Conservation (phyloP, 2,329 filamentous ascomycete genomes). For the Alternaria sp. region DNA sequence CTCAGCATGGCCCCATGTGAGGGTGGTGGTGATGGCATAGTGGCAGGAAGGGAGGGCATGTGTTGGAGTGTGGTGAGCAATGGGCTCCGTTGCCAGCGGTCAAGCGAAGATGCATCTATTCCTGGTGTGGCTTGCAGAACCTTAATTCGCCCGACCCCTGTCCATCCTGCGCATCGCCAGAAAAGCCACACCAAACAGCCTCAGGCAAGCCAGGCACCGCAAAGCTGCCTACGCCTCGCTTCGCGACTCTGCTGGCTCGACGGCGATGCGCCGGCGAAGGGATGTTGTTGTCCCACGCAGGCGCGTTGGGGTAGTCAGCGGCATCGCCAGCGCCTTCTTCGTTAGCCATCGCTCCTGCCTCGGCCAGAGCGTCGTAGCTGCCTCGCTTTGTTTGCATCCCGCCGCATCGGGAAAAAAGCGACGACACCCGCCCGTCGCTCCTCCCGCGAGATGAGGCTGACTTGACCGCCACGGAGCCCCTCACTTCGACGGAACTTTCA, state of each 20-base stretch:
- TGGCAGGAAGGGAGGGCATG: slow-evolving; percentile 32
- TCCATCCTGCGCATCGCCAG: slow-evolving; percentile 31
- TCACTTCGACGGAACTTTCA: not conserved
- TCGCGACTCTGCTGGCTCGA: slow-evolving; percentile 10
- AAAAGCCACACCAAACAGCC: slow-evolving; percentile 34
- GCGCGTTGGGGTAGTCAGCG: slow-evolving; percentile 20
- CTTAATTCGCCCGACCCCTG: slow-evolving; percentile 42
- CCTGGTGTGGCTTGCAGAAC: slow-evolving; percentile 50
- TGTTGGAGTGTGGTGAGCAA: slow-evolving; percentile 43
- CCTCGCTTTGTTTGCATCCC: slow-evolving; percentile 24
- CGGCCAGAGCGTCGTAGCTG: slow-evolving; percentile 13
- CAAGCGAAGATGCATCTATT: slow-evolving; percentile 44
- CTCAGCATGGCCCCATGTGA: slow-evolving; percentile 29
- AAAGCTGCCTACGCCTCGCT: slow-evolving; percentile 8
- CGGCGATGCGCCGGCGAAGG: slow-evolving; percentile 21
- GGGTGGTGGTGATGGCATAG: slow-evolving; percentile 25
- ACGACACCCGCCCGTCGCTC: slow-evolving; percentile 11
- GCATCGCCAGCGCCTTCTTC: slow-evolving; percentile 15
- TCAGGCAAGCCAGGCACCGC: slow-evolving; percentile 32
- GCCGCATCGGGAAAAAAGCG: slow-evolving; percentile 24
- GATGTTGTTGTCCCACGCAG: slow-evolving; percentile 26
- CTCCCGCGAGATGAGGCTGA: slow-evolving; percentile 14
- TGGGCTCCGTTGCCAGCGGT: slow-evolving; percentile 17
- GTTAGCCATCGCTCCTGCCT: slow-evolving; percentile 23
- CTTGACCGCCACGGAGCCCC: not conserved